Evolutionary conservation across 1,284 basidiomycete genomes (phyloP), one percentile per base, ranked within the genome.

Genomic region (Melampsora americana): DNA sequence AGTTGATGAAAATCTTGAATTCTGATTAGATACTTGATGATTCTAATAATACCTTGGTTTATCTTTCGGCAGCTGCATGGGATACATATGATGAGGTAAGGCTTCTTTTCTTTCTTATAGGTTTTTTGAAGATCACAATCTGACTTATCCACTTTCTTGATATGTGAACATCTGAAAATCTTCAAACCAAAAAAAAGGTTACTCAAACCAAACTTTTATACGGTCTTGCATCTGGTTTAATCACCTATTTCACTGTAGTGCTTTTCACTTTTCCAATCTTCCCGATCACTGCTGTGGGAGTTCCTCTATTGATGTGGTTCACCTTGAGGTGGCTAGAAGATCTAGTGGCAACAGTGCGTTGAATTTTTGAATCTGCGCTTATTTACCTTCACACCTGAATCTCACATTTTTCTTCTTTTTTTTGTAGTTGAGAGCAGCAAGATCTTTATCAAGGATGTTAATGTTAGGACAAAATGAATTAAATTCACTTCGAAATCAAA

Each of bases 191-290:
- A 35, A 6, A 32, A 59, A 53, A 93, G 83, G 91, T 93, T 79
- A 91, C 92, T 5, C 91, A 93, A 81, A 91, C 91, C 81, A 93
- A 93, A 82, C 88, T 93, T 68, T 87, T 90, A 35, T 91, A 90
- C 79, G 92, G 92, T 7, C 85, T 93, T 42, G 80, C 88, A 12
- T 89, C 90, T 0, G 90, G 90, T 1, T 78, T 90, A 6, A 84
- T 85, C 72, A 89, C 91, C 53, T 92, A 89, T 87, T 71, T 86
- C 35, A 78, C 82, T 12, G 83, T 86, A 4, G 83, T 88, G 23
- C 61, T 89, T 42, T 66, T 88, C 39, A 90, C 90, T 0, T 84
- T 90, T 78, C 89, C 87, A 1, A 82, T 90, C 78, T 86, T 87
- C 5, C 78, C 82, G 7, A 80, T 90, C 74, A 89, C 88, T 1